Evolutionary conservation across 2,329 filamentous ascomycete genomes (phyloP).

Genomic region (Aspergillus neoniger): DNA sequence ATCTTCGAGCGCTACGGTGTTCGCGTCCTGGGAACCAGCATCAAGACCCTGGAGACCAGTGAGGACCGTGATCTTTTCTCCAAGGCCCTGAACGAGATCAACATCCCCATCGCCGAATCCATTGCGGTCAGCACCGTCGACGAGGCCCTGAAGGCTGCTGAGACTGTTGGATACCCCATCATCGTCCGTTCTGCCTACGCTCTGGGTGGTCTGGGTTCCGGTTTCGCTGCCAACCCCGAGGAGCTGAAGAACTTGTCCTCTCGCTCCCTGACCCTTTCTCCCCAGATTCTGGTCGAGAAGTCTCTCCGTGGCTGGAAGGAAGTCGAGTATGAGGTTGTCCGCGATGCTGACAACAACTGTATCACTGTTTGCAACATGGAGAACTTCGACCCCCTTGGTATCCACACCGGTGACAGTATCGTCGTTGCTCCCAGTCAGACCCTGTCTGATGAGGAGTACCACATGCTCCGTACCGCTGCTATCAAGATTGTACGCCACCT

Average conservation of each 20-base stretch:
- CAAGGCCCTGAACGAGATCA: conserved; percentile 92
- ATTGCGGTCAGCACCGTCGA: conserved; percentile 90
- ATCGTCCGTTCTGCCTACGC: conserved; percentile 97
- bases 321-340: conserved; percentile 96
- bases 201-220: conserved; percentile 91
- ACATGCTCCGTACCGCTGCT: conserved; percentile 96
- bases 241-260: conserved; percentile 93
- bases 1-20: conserved; percentile 94
- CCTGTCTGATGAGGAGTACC: conserved; percentile 96
- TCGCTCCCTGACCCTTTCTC: conserved; percentile 86
- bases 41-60: conserved; percentile 89
- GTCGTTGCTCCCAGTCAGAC: conserved; percentile 97
- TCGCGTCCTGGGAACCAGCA: conserved; percentile 91
- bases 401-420: conserved; percentile 98
- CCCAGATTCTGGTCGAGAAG: conserved; percentile 97
- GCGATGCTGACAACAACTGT: conserved; percentile 96
- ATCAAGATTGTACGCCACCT: conserved; percentile 98
- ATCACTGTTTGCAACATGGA: conserved; percentile 99
- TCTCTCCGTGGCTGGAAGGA: conserved; percentile 99
- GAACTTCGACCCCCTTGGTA: conserved; percentile 96
- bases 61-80: conserved; percentile 97
- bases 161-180: conserved; percentile 89
- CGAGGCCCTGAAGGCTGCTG: conserved; percentile 84
- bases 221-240: conserved; percentile 90
- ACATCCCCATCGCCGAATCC: conserved; percentile 96